Percentiles rank a stretch among this genome's conserved stretches.
These are phyloP conservation scores for Astragalus membranaceus DNA, from an alignment of 306 rosid genomes.

Conservation along the genomic window DNA sequence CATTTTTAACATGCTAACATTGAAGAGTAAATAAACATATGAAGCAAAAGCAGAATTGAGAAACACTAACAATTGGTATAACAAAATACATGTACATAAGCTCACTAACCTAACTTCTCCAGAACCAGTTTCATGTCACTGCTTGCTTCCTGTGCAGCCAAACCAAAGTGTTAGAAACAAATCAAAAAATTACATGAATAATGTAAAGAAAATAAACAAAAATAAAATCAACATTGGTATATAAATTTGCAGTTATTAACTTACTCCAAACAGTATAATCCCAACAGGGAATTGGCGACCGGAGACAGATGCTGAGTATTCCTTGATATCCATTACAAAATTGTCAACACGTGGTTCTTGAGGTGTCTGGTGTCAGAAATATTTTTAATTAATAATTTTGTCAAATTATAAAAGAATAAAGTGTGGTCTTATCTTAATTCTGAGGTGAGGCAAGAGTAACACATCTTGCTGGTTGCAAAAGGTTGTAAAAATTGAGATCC, in stretches of 20 bases:
- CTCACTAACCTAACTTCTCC: constrained; percentile 38
- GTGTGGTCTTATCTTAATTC: background rate
- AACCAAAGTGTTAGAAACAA: constrained; percentile 10
- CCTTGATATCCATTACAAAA: constrained; percentile 33
- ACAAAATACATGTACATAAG: background rate
- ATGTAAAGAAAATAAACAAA: background rate
- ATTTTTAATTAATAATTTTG: background rate
- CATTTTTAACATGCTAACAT: constrained; percentile 7
- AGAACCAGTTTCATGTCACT: constrained; percentile 36
- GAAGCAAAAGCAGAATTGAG: background rate
- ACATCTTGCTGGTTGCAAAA: background rate
- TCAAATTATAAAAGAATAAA: background rate
- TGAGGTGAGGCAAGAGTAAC: background rate
- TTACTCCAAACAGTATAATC: constrained; percentile 43
- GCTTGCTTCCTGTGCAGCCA: constrained; percentile 12
- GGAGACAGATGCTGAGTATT: constrained; percentile 35
- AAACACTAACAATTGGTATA: background rate
- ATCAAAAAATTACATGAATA: background rate
- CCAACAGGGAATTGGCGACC: constrained; percentile 27
- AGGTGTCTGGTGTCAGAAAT: constrained; percentile 22
- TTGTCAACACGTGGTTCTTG: constrained; percentile 21
- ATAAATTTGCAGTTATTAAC: constrained; percentile 6
- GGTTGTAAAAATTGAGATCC: background rate
- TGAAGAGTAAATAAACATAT: background rate
- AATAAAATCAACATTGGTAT: constrained; percentile 2